Evolutionary conservation across 1,284 basidiomycete species (phyloP).

Genomic region (Testicularia cyperi): DNA sequence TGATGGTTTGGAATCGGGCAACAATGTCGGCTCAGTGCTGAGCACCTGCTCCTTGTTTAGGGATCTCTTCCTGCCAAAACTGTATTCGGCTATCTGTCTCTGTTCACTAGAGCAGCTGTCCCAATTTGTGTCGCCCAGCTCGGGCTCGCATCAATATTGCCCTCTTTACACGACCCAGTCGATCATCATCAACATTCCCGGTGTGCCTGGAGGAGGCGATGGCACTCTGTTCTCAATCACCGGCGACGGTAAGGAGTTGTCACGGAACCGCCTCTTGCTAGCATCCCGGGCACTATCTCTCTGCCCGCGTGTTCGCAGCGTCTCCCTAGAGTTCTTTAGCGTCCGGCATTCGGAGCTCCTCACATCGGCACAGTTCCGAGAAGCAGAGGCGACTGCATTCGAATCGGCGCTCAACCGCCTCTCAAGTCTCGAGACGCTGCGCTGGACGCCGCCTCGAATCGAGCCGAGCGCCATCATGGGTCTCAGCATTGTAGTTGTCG

Average conservation of each 20-base stretch:
- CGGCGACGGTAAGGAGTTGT: neutral
- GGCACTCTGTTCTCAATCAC: neutral
- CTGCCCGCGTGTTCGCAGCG: conserved; percentile 2
- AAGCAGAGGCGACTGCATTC: conserved; percentile 6
- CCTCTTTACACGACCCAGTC: conserved; percentile 1
- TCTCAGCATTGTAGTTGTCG: conserved; percentile 27
- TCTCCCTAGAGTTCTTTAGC: conserved; percentile 30
- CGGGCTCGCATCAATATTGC: conserved; percentile 5
- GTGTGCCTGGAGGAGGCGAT: conserved; percentile 22
- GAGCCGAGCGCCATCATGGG: conserved; percentile 19
- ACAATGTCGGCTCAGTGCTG: conserved; percentile 8
- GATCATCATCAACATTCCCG: conserved; percentile 28
- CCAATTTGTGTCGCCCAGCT: conserved; percentile 1
- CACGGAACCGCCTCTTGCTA: conserved; percentile 13
- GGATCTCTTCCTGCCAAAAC: conserved; percentile 14
- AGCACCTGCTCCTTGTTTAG: conserved; percentile 9
- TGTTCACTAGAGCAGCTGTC: conserved; percentile 10
- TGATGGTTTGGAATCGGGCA: neutral
- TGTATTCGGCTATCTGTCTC: conserved; percentile 17
- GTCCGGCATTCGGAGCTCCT: conserved; percentile 19
- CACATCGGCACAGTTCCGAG: conserved; percentile 6
- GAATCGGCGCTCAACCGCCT: conserved; percentile 2
- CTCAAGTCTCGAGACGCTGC: neutral
- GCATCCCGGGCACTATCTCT: conserved; percentile 5
- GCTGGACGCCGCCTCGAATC: conserved; percentile 22